A percentile compares a stretch with the other conserved stretches of the same genome.
phyloP scores from a whole-genome alignment of 2,329 filamentous ascomycete species.

The Fusarium buharicum region DNA sequence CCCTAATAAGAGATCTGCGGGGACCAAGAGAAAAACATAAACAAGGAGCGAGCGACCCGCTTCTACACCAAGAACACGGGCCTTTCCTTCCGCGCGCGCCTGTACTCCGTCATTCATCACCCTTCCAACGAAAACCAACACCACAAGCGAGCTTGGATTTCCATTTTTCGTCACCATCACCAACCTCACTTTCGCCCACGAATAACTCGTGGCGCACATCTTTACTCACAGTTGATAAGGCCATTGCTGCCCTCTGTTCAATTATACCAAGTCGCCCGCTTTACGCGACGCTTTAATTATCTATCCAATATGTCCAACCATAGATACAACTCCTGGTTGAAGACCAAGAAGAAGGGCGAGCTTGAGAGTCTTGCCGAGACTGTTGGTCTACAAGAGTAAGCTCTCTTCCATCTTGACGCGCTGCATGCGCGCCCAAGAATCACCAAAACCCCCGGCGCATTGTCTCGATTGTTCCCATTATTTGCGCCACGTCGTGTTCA shows the following conservation, averaged over 20 bases:
- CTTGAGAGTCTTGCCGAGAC: constrained; percentile 78
- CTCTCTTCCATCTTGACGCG: constrained; percentile 1
- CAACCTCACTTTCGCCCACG: constrained; percentile 20
- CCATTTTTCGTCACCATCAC: constrained; percentile 29
- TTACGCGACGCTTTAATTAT: constrained; percentile 45
- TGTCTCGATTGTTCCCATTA: constrained; percentile 12
- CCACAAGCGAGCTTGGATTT: constrained; percentile 29
- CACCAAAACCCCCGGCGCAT: constrained; percentile 12
- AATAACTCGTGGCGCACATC: constrained; percentile 1
- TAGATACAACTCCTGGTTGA: constrained; percentile 73
- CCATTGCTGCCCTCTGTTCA: neutral
- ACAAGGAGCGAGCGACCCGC: constrained; percentile 33
- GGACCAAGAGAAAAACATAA: constrained; percentile 41
- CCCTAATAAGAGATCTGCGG: constrained; percentile 25
- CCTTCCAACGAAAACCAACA: constrained; percentile 27
- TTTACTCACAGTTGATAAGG: neutral
- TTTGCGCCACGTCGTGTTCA: constrained; percentile 32
- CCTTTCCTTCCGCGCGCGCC: constrained; percentile 26
- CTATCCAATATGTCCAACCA: constrained; percentile 48
- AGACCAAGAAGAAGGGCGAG: constrained; percentile 83
- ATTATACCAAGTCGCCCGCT: constrained; percentile 11
- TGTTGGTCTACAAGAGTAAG: constrained; percentile 78
- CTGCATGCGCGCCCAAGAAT: constrained; percentile 2
- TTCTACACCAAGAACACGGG: constrained; percentile 19
- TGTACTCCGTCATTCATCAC: constrained; percentile 27